Base-by-base conservation (phyloP, 768 basidiomycete species). In the Gymnopilus junonius region DNA sequence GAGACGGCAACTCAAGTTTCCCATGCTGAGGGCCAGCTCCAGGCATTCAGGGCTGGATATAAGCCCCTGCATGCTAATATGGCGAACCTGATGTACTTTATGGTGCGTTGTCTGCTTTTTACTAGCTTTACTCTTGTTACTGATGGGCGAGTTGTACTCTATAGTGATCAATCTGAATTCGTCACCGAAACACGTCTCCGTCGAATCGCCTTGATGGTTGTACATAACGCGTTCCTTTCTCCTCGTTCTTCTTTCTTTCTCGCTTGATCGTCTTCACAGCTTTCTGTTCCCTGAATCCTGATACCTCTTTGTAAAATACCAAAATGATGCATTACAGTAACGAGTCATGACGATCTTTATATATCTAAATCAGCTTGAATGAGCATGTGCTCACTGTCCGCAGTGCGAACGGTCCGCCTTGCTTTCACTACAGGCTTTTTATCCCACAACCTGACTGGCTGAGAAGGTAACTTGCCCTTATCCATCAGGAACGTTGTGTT, bases 11-110 rank as follows among this genome's bases (percentile, higher is more conserved):
- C 86, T 1, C 79, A 83, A 29, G 61, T 75, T 37, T 82, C 82
- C 63, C 73, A 72, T 1, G 76, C 76, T 0, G 80, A 81, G 23
- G 71, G 74, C 4, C 73, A 78, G 17, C 75, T 87, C 4, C 82
- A 85, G 43, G 77, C 77, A 1, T 90, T 78, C 80, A 79, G 77
- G 63, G 75, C 77, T 6, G 78, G 74, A 3, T 92, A 89, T 78
- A 86, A 78, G 71, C 86, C 85, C 0, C 73, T 90, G 12, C 82
- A 92, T 67, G 58, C 65, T 2, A 81, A 78, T 35, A 85, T 86
- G 77, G 73, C 78, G 0, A 73, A 71, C 1, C 63, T 81, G 43
- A 90, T 90, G 88, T 89, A 88, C 63, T 89, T 88, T 64, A 86
- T 85, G 69, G 81, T 81, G 48, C 34, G 78, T 73, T 17, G 51